Base-by-base conservation (phyloP, 805 yeast species). In the Myxozyma melibiosi region DNA sequence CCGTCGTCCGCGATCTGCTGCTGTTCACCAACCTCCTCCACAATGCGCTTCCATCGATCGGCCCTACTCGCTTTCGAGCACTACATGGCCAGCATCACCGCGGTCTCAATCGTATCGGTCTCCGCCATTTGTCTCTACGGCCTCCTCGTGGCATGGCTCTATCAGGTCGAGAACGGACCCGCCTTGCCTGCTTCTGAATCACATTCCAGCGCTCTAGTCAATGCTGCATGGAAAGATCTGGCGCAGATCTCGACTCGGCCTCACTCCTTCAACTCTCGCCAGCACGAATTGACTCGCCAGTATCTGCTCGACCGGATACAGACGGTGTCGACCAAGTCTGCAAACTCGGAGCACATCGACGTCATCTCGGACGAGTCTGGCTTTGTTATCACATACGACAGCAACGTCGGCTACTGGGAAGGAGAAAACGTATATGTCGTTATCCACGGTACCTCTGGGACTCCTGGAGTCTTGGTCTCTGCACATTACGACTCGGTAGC, bases 401-500 rank as follows among this genome's bases (percentile, higher is more conserved):
- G 11, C 7, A 22, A 34, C 74, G 77, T 55, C 65, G 72, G 7
- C 55, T 90, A 87, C 73, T 90, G 82, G 67, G 96, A 90, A 70
- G 83, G 92, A 54, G 83, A 88, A 58, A 90, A 91, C 67, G 73
- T 91, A 18, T 66, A 88, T 42, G 96, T 84, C 2, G 83, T 86
- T 66, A 71, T 90, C 34, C 79, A 82, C 65, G 97, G 97, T 27
- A 68, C 75, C 6, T 74, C 85, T 46, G 72, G 78, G 1, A 71
- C 86, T 49, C 86, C 86, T 0, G 94, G 90, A 0, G 69, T 90
- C 3, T 71, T 90, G 44, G 67, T 90, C 3, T 85, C 94, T 64
- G 91, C 96, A 3, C 97, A 90, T 72, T 91, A 44, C 44, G 97
- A 90, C 73, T 83, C 92, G 6, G 97, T 90, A 6, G 95, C 96